A percentile compares a stretch with the other conserved stretches of the same genome.
Conservation (phyloP, 805 yeast species). For the Cyberlindnera sargentensis region DNA sequence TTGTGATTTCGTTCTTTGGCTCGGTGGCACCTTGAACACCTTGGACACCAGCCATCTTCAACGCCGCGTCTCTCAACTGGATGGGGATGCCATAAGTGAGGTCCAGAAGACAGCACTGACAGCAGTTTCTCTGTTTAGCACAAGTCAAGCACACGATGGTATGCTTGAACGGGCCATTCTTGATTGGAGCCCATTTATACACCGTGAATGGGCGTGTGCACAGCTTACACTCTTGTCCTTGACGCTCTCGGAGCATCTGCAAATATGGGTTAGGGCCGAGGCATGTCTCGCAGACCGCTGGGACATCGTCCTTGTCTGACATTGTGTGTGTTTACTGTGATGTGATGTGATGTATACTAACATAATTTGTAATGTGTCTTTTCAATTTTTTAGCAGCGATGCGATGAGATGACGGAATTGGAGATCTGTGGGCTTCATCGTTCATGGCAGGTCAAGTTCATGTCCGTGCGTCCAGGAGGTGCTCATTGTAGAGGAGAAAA, state of each 20-base stretch:
- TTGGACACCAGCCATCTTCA: slow-evolving; percentile 58
- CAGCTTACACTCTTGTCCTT: slow-evolving; percentile 77
- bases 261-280: slow-evolving; percentile 59
- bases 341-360: background rate
- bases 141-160: slow-evolving; percentile 78
- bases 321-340: background rate
- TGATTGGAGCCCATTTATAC: slow-evolving; percentile 61
- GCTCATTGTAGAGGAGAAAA: too few relatives aligned
- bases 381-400: too few relatives aligned
- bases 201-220: slow-evolving; percentile 83
- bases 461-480: too few relatives aligned
- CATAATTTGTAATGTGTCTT: too few relatives aligned
- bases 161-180: slow-evolving; percentile 39
- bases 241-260: slow-evolving; percentile 61
- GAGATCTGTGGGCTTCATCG: too few relatives aligned
- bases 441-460: too few relatives aligned
- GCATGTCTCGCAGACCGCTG: slow-evolving; percentile 69
- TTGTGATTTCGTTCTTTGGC: slow-evolving; percentile 46
- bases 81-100: slow-evolving; percentile 75
- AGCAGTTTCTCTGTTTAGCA: slow-evolving; percentile 70
- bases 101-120: slow-evolving; percentile 85
- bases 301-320: slow-evolving; percentile 24
- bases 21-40: slow-evolving; percentile 28
- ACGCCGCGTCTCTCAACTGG: slow-evolving; percentile 70
- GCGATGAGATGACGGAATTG: too few relatives aligned